Conservation (phyloP, 129 eudicot genomes). For the Lonicera japonica region DNA sequence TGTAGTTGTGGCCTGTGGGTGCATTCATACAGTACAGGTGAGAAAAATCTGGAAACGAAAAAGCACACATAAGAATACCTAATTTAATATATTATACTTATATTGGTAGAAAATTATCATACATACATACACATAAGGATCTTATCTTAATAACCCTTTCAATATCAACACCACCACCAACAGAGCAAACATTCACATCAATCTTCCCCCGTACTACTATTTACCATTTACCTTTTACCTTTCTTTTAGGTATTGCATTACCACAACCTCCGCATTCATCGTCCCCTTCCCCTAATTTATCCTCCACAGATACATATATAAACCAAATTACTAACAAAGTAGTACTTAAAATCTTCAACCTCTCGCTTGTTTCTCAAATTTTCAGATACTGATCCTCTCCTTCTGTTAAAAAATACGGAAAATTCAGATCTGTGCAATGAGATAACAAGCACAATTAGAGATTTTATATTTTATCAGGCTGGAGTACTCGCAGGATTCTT, state of each 20-base stretch:
- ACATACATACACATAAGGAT: no score
- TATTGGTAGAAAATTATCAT: no score
- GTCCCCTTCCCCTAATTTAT: background rate
- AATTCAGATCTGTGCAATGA: background rate
- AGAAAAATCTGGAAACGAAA: no score
- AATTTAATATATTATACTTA: no score
- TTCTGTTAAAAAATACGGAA: slow-evolving; percentile 12
- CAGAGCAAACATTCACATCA: background rate
- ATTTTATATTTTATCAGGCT: no score
- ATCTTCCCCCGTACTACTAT: background rate
- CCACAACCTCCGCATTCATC: no score
- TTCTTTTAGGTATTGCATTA: no score
- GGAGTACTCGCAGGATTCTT: no score
- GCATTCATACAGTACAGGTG: no score
- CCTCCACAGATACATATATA: background rate
- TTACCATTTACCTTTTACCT: background rate
- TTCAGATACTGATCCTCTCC: slow-evolving; percentile 11
- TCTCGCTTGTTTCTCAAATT: background rate
- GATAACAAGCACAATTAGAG: no score
- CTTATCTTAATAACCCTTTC: background rate
- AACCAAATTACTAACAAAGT: background rate
- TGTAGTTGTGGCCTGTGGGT: no score
- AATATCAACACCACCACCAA: background rate
- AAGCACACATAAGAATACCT: no score
- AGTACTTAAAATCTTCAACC: background rate